phyloP scores from a whole-genome alignment of 1,139 yeast genomes.

The Geotrichum siamense region DNA sequence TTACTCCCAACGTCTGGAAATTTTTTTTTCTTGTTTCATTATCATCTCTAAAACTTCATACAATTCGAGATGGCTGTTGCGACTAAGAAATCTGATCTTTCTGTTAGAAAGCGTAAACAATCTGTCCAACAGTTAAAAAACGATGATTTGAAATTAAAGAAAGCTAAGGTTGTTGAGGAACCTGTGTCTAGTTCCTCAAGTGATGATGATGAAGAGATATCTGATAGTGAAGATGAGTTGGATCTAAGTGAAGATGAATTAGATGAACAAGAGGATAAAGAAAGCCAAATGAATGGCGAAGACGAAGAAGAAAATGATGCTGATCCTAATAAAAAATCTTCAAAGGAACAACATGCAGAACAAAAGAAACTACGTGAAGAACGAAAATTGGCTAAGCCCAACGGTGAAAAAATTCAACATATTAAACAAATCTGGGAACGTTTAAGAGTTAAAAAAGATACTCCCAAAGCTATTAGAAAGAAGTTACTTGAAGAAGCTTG shows the following conservation, averaged over 20 bases:
- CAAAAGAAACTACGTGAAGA: slow-evolving; percentile 73
- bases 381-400: slow-evolving; percentile 77
- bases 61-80: slow-evolving; percentile 16
- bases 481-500: slow-evolving; percentile 79
- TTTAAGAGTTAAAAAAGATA: slow-evolving; percentile 74
- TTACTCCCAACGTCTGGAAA: too few species aligned
- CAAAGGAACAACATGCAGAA: slow-evolving; percentile 72
- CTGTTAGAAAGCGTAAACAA: slow-evolving; percentile 17
- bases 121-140: slow-evolving; percentile 11
- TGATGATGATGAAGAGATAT: slow-evolving; percentile 27
- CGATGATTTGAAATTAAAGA: slow-evolving; percentile 16
- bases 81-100: slow-evolving; percentile 8
- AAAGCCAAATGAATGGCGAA: slow-evolving; percentile 25
- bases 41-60: too few species aligned
- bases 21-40: too few species aligned
- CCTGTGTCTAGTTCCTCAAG: slow-evolving; percentile 13
- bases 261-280: slow-evolving; percentile 26
- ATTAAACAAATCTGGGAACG: slow-evolving; percentile 89
- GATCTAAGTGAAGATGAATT: slow-evolving; percentile 27
- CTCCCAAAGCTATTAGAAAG: slow-evolving; percentile 71
- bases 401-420: slow-evolving; percentile 77
- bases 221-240: slow-evolving; percentile 31
- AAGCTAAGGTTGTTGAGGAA: slow-evolving; percentile 15
- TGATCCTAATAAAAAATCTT: slow-evolving; percentile 29
- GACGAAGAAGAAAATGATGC: slow-evolving; percentile 25